Conservation (phyloP, 768 basidiomycete genomes). For the Coprinopsis marcescibilis region DNA sequence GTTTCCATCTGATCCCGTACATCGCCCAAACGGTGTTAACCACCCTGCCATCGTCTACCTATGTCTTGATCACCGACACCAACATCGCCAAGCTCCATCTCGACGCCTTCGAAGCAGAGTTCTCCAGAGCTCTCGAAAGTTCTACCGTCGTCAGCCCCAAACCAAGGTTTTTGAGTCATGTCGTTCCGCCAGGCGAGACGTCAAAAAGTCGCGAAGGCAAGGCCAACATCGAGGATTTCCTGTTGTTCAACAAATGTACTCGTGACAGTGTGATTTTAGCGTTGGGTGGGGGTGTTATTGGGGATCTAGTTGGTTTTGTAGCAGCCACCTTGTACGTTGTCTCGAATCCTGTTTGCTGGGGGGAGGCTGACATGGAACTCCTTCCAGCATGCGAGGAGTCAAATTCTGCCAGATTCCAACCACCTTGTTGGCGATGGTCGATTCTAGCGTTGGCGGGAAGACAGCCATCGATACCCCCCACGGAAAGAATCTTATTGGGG, state of each 20-base stretch:
- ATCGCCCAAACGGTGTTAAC: slow-evolving; percentile 69
- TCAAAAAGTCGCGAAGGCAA: slow-evolving; percentile 90
- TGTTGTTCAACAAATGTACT: slow-evolving; percentile 83
- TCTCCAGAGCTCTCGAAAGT: slow-evolving; percentile 37
- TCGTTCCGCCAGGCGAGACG: slow-evolving; percentile 87
- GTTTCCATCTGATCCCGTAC: slow-evolving; percentile 88
- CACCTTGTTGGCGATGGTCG: slow-evolving; percentile 96
- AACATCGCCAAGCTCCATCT: slow-evolving; percentile 84
- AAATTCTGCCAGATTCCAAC: slow-evolving; percentile 96
- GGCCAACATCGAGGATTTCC: slow-evolving; percentile 89
- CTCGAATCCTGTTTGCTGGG: slow-evolving; percentile 7
- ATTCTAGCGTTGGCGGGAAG: slow-evolving; percentile 96
- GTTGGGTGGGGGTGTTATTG: slow-evolving; percentile 95
- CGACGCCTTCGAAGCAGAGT: slow-evolving; percentile 57
- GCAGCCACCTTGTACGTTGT: slow-evolving; percentile 88
- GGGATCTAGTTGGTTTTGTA: slow-evolving; percentile 94
- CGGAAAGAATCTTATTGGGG: slow-evolving; percentile 97
- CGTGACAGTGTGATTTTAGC: slow-evolving; percentile 91
- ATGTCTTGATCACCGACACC: slow-evolving; percentile 90
- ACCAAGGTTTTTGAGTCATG: slow-evolving; percentile 69
- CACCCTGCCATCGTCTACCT: slow-evolving; percentile 73
- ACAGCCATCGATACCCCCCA: slow-evolving; percentile 99
- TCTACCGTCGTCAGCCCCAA: slow-evolving; percentile 20
- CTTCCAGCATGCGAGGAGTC: slow-evolving; percentile 87
- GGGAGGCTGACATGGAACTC: slow-evolving; percentile 3